These are phyloP conservation scores for Sphenostylis stenocarpa DNA, from an alignment of 306 rosid genomes.

Conservation along the genomic window DNA sequence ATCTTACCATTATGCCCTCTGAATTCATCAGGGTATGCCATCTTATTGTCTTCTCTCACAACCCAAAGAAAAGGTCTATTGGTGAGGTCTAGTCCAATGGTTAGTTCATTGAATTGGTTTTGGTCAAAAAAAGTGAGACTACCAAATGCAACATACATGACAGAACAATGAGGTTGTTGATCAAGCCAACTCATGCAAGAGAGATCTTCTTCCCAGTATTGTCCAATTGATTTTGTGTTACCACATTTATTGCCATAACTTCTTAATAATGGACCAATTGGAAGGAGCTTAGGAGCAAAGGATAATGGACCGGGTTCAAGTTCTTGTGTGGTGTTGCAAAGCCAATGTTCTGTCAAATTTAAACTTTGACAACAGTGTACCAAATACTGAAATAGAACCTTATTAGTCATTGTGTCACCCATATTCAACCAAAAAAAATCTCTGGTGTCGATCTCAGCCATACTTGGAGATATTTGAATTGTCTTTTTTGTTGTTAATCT, in stretches of 20 bases:
- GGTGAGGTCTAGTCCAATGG: constrained; percentile 34
- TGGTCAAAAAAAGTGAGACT: constrained; percentile 28
- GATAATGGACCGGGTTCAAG: constrained; percentile 30
- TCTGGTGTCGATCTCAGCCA: constrained; percentile 25
- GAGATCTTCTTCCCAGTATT: constrained; percentile 42
- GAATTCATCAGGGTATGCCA: constrained; percentile 28
- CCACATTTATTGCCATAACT: not conserved
- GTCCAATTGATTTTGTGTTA: constrained; percentile 26
- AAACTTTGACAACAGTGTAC: not conserved
- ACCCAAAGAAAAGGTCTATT: constrained; percentile 47
- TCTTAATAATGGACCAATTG: constrained; percentile 43
- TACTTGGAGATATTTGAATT: constrained; percentile 20
- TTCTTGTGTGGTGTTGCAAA: constrained; percentile 40
- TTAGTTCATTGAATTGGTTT: constrained; percentile 35
- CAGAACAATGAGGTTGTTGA: constrained; percentile 34
- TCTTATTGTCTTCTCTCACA: constrained; percentile 21
- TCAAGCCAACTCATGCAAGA: constrained; percentile 45
- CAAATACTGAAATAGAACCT: not conserved
- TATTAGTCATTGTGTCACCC: not conserved
- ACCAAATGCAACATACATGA: constrained; percentile 40
- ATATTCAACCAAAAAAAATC: constrained; percentile 26
- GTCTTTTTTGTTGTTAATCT: not conserved
- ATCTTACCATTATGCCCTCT: constrained; percentile 27
- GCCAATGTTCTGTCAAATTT: constrained; percentile 32
- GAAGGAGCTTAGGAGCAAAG: constrained; percentile 26